Percentiles rank a stretch among this genome's conserved stretches.
Evolutionary conservation across 768 basidiomycete genomes (phyloP).

Genomic region (Hygrophorus pudorinus): DNA sequence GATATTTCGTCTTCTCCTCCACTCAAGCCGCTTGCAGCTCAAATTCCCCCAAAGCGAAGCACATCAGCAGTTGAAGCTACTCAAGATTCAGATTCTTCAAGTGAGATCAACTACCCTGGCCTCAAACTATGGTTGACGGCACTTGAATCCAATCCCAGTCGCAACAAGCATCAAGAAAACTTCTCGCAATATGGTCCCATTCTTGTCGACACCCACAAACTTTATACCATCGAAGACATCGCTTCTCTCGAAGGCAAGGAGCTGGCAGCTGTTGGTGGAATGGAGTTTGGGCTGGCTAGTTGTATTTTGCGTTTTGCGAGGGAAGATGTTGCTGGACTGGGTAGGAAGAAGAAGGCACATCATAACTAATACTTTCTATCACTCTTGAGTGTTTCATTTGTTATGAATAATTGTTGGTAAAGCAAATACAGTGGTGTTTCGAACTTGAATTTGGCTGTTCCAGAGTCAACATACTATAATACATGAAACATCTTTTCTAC

Average conservation of each 20-base stretch:
- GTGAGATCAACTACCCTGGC: not conserved
- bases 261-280: not conserved
- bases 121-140: slow-evolving; percentile 2
- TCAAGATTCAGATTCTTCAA: not conserved
- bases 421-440: too few species aligned
- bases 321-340: not conserved
- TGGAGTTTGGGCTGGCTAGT: not conserved
- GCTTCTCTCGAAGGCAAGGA: not conserved
- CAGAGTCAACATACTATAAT: too few species aligned
- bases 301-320: not conserved
- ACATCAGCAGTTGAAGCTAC: not conserved
- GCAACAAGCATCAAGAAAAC: not conserved
- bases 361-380: not conserved
- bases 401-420: too few species aligned
- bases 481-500: too few species aligned
- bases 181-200: not conserved
- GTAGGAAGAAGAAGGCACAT: not conserved
- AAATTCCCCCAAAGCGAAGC: not conserved
- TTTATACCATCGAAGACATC: slow-evolving; percentile 1
- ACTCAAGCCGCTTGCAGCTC: not conserved
- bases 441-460: too few species aligned
- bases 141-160: not conserved
- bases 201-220: slow-evolving; percentile 1
- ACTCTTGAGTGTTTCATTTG: too few species aligned
- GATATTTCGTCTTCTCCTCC: not conserved